Evolutionary conservation across 2,329 filamentous ascomycete species (phyloP).

Genomic region (Xylariaceae sp.): DNA sequence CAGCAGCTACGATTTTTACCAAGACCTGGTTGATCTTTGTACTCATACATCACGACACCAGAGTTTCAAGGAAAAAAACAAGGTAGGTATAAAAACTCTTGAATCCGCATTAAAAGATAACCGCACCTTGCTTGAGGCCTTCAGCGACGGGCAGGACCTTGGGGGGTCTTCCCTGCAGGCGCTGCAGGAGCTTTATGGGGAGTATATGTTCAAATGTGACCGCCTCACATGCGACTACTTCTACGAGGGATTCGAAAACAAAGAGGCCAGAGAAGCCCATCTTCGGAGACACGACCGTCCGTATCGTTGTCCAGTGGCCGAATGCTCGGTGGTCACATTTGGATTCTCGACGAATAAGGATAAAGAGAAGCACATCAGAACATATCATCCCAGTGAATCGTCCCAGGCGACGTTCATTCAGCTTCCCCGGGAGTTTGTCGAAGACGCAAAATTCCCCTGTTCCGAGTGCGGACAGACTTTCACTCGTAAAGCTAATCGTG

Average conservation of each 20-base stretch:
- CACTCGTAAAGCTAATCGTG: constrained; percentile 45
- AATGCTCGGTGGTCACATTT: constrained; percentile 43
- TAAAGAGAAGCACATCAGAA: constrained; percentile 41
- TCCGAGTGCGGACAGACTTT: constrained; percentile 45
- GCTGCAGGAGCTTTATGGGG: constrained; percentile 44
- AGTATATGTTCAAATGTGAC: constrained; percentile 48
- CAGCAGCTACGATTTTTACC: constrained; percentile 28
- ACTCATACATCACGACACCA: constrained; percentile 41
- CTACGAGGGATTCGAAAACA: constrained; percentile 47
- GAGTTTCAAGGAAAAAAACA: constrained; percentile 35
- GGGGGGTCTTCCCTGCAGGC: too few relatives aligned
- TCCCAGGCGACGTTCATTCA: constrained; percentile 31
- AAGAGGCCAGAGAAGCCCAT: constrained; percentile 43
- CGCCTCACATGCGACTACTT: constrained; percentile 50
- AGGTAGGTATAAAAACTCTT: constrained; percentile 40
- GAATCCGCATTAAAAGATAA: constrained; percentile 36
- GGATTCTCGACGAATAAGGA: constrained; percentile 51
- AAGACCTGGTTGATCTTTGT: constrained; percentile 35
- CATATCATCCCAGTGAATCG: constrained; percentile 36
- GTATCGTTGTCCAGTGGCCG: constrained; percentile 43
- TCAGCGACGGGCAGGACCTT: too few relatives aligned
- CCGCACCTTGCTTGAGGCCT: constrained; percentile 39
- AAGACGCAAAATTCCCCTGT: constrained; percentile 40
- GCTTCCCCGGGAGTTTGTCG: constrained; percentile 24
- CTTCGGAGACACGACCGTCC: constrained; percentile 48